Percentiles rank a stretch among this genome's conserved stretches.
Conservation (phyloP, 495 filamentous ascomycete species). For the Penicillium lagena region DNA sequence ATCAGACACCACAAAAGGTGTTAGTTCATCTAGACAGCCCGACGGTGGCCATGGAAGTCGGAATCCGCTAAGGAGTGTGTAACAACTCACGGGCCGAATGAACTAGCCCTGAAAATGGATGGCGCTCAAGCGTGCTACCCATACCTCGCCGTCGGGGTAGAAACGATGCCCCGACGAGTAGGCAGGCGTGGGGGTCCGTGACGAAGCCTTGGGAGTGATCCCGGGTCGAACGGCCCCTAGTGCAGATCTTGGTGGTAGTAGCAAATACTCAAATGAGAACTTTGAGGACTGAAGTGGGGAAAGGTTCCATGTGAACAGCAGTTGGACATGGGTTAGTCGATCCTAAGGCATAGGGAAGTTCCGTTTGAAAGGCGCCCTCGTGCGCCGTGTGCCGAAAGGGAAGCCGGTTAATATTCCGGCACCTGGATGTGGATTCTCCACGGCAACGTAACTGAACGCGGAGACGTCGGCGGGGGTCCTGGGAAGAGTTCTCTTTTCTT, state of each 20-base stretch:
- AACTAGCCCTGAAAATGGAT: constrained; percentile 61
- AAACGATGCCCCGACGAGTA: constrained; percentile 51
- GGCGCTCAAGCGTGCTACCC: constrained; percentile 60
- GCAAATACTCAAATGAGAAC: constrained; percentile 72
- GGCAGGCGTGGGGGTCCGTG: constrained; percentile 48
- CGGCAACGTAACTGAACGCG: constrained; percentile 61
- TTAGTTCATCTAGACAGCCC: constrained; percentile 59
- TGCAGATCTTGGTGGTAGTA: constrained; percentile 72
- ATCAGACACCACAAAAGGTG: constrained; percentile 64
- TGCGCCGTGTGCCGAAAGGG: constrained; percentile 57
- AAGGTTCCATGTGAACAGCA: constrained; percentile 66
- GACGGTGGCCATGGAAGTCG: constrained; percentile 60
- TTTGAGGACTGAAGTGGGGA: constrained; percentile 68
- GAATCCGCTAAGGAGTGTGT: constrained; percentile 58
- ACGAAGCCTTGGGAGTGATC: constrained; percentile 63
- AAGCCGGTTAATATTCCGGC: constrained; percentile 66
- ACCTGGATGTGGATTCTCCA: constrained; percentile 60
- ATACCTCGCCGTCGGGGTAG: constrained; percentile 57
- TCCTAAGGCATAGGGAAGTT: constrained; percentile 61
- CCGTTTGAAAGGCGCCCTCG: constrained; percentile 56
- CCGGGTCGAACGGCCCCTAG: constrained; percentile 61
- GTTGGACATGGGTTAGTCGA: constrained; percentile 65
- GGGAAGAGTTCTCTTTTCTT: constrained; percentile 61
- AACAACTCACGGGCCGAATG: constrained; percentile 60
- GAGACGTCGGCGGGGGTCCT: constrained; percentile 51